Percentiles rank a stretch among this genome's conserved stretches.
Evolutionary conservation across 2,329 filamentous ascomycete species (phyloP).

Genomic region (Fusarium temperatum): DNA sequence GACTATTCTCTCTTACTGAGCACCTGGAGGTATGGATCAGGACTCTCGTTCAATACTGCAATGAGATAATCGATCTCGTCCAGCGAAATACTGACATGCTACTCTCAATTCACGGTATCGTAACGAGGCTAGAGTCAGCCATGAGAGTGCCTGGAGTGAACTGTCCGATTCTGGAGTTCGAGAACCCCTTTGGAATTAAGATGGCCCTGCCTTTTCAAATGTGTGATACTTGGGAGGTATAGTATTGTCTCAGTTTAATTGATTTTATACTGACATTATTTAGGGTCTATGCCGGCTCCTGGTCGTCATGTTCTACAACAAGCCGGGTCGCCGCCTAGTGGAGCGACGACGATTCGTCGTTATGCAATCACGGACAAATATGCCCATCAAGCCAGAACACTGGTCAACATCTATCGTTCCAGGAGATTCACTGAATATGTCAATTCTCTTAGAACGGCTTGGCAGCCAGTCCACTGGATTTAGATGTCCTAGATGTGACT

Average conservation of each 20-base stretch:
- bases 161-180: not conserved
- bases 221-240: not conserved
- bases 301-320: not conserved
- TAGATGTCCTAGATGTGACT: not conserved
- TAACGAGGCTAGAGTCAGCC: not conserved
- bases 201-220: not conserved
- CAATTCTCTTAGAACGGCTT: fast-evolving
- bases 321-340: not conserved
- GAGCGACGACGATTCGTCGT: not conserved
- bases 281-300: not conserved
- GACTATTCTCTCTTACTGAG: not conserved
- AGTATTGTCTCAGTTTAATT: too few relatives aligned
- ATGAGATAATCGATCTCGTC: not conserved
- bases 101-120: not conserved
- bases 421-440: not conserved
- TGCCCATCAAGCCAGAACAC: not conserved
- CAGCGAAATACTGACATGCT: not conserved
- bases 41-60: not conserved
- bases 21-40: not conserved
- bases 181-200: not conserved
- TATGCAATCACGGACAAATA: not conserved
- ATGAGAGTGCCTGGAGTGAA: not conserved
- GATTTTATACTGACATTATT: too few relatives aligned
- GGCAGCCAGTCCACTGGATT: not conserved
- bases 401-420: not conserved